Conservation (phyloP, 75 land plant species). For the Pinus albicaulis region DNA sequence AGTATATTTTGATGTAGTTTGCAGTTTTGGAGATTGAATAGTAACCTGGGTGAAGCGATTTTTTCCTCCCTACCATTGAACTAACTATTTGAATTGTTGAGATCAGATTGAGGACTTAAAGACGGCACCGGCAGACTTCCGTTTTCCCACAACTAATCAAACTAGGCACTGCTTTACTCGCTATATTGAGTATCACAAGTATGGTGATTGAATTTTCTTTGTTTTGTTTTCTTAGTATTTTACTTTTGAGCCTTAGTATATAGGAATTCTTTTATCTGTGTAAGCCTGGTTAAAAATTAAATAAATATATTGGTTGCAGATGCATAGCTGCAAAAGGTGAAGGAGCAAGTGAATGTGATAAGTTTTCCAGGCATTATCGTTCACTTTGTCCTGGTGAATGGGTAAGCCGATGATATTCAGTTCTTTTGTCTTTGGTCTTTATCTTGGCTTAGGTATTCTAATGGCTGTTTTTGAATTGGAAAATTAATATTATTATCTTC, state of each 20-base stretch:
- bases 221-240: background rate
- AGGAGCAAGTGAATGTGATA: slow-evolving; percentile 76
- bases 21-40: background rate
- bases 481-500: background rate
- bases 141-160: slow-evolving; percentile 81
- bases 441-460: background rate
- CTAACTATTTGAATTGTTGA: slow-evolving; percentile 2
- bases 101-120: slow-evolving; percentile 44
- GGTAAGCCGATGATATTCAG: slow-evolving; percentile 37
- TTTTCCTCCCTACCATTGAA: background rate
- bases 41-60: too few species aligned
- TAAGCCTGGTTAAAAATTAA: background rate
- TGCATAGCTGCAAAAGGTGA: slow-evolving; percentile 74
- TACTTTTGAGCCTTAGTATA: background rate
- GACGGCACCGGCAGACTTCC: slow-evolving; percentile 68
- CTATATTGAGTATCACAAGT: slow-evolving; percentile 80
- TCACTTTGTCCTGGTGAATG: slow-evolving; percentile 88
- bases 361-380: slow-evolving; percentile 78
- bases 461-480: background rate
- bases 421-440: background rate
- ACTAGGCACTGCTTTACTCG: slow-evolving; percentile 77
- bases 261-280: background rate
- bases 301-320: slow-evolving; percentile 16
- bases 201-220: slow-evolving; percentile 1
- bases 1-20: background rate